Base-by-base conservation (phyloP, 768 basidiomycete species). In the Kwoniella sp. region DNA sequence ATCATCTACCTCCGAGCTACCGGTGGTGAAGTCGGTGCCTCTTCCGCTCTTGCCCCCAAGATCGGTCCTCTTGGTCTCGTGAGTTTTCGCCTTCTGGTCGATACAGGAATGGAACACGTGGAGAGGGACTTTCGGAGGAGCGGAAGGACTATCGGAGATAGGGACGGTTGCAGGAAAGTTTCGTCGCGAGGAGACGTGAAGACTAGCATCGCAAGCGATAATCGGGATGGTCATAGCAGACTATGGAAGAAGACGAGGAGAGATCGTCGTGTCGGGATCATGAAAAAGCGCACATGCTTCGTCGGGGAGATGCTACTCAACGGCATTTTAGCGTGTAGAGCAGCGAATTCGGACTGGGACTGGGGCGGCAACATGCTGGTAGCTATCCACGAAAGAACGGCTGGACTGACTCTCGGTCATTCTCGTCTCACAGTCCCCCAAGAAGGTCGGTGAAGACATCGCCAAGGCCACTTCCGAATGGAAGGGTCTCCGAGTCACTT, bases 361-460 rank as follows among this genome's bases (percentile, higher is more conserved):
- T 41, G 38, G 38, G 38, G 38, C 38, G 38, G 38, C 11, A 41
- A 41, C 11, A 20, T 9, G 38, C 38, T 20, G 38, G 38, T 9
- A 20, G 51, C n/a, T 9, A n/a, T 11, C 34, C 47, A 25, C 11
- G 26, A 17, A 31, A 30, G 7, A 17, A 48, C 5, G 7, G 47
- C 20, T 38, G 23, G 4, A 30, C 38, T 51, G 20, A 30, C 0
- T 37, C n/a, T n/a, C n/a, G n/a, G 38, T 45, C 61, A 31, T 63
- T 31, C 45, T 51, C 56, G 55, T 57, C 28, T 25, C 26, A 37
- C 74, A 98, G 96, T 97, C 96, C 65, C 96, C 96, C 75, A 99
- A 99, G 86, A 98, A 98, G 86, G 96, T 99, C 83, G 96, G 96
- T 84, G 96, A 99, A 92, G 96, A 99, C 84, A 99, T 99, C 81